Percentiles rank a stretch among this genome's conserved stretches.
Evolutionary conservation across 345 rosid species (phyloP).

Genomic region (Kandelia obovata): DNA sequence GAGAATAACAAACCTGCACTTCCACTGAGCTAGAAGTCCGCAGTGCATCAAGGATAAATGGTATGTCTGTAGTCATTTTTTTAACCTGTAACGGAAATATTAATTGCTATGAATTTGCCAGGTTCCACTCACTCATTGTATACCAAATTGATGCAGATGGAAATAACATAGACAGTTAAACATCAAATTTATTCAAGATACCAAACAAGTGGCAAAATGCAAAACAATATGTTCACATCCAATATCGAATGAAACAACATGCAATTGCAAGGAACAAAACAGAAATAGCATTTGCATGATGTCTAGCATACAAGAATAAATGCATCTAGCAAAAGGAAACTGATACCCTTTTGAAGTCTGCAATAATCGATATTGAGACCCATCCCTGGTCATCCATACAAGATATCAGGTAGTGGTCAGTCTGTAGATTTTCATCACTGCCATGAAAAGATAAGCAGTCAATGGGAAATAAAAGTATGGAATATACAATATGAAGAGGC

Average conservation of each 20-base stretch:
- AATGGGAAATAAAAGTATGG: slow-evolving; percentile 7
- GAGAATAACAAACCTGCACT: slow-evolving; percentile 61
- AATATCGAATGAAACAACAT: neutral
- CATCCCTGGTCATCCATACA: slow-evolving; percentile 94
- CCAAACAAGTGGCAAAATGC: no score
- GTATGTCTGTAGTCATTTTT: slow-evolving; percentile 70
- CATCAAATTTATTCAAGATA: no score
- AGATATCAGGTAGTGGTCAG: slow-evolving; percentile 60
- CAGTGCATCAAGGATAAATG: slow-evolving; percentile 68
- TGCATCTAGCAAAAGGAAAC: neutral
- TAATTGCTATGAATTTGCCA: neutral
- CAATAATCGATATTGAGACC: slow-evolving; percentile 69
- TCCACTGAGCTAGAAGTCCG: slow-evolving; percentile 63
- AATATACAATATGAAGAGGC: neutral
- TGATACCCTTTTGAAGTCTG: slow-evolving; percentile 84
- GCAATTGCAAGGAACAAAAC: slow-evolving; percentile 1
- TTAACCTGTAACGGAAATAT: slow-evolving; percentile 58
- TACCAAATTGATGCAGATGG: neutral
- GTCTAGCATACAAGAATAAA: slow-evolving; percentile 1
- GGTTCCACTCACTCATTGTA: neutral
- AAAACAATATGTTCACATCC: no score
- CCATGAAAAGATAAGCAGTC: slow-evolving; percentile 24
- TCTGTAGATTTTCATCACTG: slow-evolving; percentile 86
- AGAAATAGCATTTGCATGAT: neutral
- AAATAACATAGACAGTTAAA: neutral